Evolutionary conservation across 345 rosid species (phyloP).

Genomic region (thale cress (Arabidopsis thaliana)): DNA sequence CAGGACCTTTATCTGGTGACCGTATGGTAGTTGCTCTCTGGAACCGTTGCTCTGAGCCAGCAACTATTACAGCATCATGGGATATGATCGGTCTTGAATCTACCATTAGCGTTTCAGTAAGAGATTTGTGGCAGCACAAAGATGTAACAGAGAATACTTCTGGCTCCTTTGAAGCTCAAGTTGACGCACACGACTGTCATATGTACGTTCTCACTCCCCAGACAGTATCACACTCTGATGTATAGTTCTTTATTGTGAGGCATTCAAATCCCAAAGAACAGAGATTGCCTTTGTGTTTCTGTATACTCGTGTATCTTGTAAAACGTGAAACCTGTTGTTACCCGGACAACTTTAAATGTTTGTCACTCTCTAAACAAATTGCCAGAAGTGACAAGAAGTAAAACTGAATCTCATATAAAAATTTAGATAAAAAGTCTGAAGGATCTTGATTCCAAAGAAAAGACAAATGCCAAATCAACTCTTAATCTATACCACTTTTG

Average conservation of each 20-base stretch:
- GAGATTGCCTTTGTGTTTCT: constrained; percentile 4
- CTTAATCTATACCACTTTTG: constrained; percentile 16
- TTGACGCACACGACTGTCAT: constrained; percentile 70
- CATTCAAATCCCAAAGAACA: constrained; percentile 6
- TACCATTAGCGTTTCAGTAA: constrained; percentile 61
- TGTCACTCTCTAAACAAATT: neutral
- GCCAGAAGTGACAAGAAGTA: neutral
- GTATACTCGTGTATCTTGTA: constrained; percentile 5
- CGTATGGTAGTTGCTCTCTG: constrained; percentile 83
- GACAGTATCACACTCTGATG: constrained; percentile 45
- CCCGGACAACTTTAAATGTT: neutral
- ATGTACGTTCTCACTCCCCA: constrained; percentile 72
- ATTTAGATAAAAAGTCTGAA: constrained; percentile 9
- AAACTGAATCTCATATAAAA: neutral
- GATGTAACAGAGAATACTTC: constrained; percentile 55
- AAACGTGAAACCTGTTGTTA: neutral
- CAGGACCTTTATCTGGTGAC: constrained; percentile 82
- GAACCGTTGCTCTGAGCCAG: constrained; percentile 79
- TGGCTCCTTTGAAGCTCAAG: constrained; percentile 63
- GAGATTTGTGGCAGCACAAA: constrained; percentile 91
- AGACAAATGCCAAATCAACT: neutral
- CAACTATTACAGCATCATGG: constrained; percentile 76
- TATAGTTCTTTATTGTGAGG: constrained; percentile 38
- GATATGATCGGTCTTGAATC: constrained; percentile 76
- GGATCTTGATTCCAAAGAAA: constrained; percentile 9